Evolutionary conservation across 106 monocot species (phyloP).

Genomic region (Apostasia ramifera): DNA sequence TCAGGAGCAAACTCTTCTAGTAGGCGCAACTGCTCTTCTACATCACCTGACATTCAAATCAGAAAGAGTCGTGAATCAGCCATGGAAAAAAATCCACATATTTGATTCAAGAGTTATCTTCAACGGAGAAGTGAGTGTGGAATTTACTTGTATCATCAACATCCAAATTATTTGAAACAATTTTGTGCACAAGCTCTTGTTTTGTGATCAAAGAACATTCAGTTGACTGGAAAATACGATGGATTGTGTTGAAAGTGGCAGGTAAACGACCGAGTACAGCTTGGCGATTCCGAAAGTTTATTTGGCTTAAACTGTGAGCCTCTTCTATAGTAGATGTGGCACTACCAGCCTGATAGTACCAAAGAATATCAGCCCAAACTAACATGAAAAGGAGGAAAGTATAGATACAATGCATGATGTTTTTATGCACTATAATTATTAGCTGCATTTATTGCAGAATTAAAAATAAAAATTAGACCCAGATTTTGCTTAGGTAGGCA

Average conservation of each 20-base stretch:
- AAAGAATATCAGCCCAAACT: not conserved
- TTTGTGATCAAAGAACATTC: slow-evolving; percentile 60
- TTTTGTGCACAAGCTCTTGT: slow-evolving; percentile 89
- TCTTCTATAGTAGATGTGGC: slow-evolving; percentile 4
- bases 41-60: slow-evolving; percentile 44
- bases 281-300: slow-evolving; percentile 3
- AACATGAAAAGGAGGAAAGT: too few relatives aligned
- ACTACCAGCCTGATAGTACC: slow-evolving; percentile 18
- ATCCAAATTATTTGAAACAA: slow-evolving; percentile 64
- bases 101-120: not conserved
- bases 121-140: not conserved
- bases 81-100: not conserved
- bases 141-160: slow-evolving; percentile 65
- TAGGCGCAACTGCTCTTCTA: slow-evolving; percentile 63
- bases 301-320: slow-evolving; percentile 5
- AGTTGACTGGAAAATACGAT: slow-evolving; percentile 30
- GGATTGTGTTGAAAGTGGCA: slow-evolving; percentile 47
- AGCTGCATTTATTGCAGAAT: too few relatives aligned
- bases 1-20: slow-evolving; percentile 70
- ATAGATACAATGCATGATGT: too few relatives aligned
- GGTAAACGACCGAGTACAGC: slow-evolving; percentile 31
- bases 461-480: too few relatives aligned
- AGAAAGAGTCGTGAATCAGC: not conserved
- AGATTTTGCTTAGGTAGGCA: too few relatives aligned
- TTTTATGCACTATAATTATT: too few relatives aligned